Evolutionary conservation across 2,329 filamentous ascomycete species (phyloP).

Genomic region (Sporothrix variecibatus): DNA sequence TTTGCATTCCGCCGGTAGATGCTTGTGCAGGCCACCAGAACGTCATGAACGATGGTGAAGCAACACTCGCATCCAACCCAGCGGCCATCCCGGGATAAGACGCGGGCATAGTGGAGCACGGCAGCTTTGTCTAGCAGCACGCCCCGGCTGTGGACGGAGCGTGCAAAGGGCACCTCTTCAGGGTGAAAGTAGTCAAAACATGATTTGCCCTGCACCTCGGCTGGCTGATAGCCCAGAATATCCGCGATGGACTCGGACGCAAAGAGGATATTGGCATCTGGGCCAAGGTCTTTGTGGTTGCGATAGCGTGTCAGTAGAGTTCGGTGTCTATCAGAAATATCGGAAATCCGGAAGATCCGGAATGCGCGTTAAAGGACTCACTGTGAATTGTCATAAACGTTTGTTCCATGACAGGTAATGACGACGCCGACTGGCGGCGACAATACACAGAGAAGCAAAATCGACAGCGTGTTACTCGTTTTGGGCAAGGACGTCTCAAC

Average conservation of each 20-base stretch:
- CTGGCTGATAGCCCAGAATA: conserved; percentile 76
- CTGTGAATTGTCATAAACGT: conserved; percentile 93
- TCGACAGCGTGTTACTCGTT: not conserved
- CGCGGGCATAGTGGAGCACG: conserved; percentile 75
- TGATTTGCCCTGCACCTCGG: conserved; percentile 73
- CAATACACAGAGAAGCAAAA: not conserved
- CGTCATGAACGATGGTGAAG: conserved; percentile 86
- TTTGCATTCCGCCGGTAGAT: conserved; percentile 69
- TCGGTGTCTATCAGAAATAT: not conserved
- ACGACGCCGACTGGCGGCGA: conserved; percentile 7
- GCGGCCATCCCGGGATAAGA: conserved; percentile 66
- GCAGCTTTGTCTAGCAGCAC: conserved; percentile 81
- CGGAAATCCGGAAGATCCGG: not conserved
- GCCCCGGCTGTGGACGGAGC: conserved; percentile 70
- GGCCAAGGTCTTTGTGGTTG: conserved; percentile 61
- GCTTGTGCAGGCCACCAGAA: conserved; percentile 80
- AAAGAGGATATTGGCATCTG: conserved; percentile 78
- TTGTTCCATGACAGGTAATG: conserved; percentile 63
- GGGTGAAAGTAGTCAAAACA: conserved; percentile 87
- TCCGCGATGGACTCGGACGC: conserved; percentile 81
- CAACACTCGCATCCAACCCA: conserved; percentile 86
- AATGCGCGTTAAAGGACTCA: conserved; percentile 47
- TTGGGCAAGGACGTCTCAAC: not conserved
- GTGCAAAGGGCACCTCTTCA: conserved; percentile 75
- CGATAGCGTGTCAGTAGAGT: not conserved